phyloP scores from a whole-genome alignment of 345 rosid species.

The Acer campestre region DNA sequence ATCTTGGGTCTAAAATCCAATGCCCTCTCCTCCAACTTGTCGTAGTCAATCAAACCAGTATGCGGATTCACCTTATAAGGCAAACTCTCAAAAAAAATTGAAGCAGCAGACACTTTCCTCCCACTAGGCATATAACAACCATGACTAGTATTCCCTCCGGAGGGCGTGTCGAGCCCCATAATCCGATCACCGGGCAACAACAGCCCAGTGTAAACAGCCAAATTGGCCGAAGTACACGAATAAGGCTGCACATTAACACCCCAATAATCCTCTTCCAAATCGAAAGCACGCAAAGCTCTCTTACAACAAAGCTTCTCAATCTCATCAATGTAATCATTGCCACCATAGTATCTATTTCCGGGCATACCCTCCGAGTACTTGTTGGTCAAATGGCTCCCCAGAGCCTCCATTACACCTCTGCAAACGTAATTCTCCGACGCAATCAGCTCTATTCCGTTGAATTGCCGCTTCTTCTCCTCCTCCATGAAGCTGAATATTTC shows the following conservation, averaged over 20 bases:
- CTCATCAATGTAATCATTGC: conserved; percentile 72
- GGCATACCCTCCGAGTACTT: conserved; percentile 82
- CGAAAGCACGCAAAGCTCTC: conserved; percentile 70
- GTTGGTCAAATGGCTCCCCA: conserved; percentile 76
- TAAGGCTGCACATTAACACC: conserved; percentile 88
- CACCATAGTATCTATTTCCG: conserved; percentile 71
- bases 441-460: conserved; percentile 68
- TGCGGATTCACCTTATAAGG: conserved; percentile 77
- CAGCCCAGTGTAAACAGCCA: conserved; percentile 68
- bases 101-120: conserved; percentile 74
- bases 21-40: conserved; percentile 84
- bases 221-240: conserved; percentile 80
- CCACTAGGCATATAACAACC: conserved; percentile 77
- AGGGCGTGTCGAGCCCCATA: conserved; percentile 78
- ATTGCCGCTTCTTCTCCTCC: conserved; percentile 64
- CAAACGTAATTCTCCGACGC: conserved; percentile 85
- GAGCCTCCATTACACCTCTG: conserved; percentile 75
- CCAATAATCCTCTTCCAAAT: conserved; percentile 59
- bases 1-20: conserved; percentile 82
- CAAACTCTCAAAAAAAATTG: conserved; percentile 84
- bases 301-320: conserved; percentile 68
- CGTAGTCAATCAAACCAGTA: conserved; percentile 71
- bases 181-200: conserved; percentile 69
- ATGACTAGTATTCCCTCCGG: conserved; percentile 82
- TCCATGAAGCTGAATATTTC: conserved; percentile 60